Base-by-base conservation (phyloP, 2,329 filamentous ascomycete species). In the Calonectria pseudoreteaudii region DNA sequence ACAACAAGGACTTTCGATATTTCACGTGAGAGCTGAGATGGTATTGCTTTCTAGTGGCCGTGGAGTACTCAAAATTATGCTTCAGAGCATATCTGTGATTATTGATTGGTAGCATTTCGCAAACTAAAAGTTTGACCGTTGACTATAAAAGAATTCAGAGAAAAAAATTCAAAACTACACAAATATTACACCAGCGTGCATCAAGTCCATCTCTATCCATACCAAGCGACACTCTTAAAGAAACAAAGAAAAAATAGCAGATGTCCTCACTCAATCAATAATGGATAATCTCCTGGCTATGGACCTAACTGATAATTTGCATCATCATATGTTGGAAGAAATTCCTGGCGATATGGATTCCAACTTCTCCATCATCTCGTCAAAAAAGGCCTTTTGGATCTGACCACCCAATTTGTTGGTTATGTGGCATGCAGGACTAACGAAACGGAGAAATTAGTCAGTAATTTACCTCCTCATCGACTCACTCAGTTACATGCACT, bases 291-390 rank as follows among this genome's bases (percentile, higher is more conserved):
- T 9, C 41, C 3, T 47, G 41, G 4, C 41, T 10, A n/a, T n/a
- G 4, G n/a, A 4, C 18, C 20, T 7, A n/a, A 8, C 18, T 3
- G 8, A 2, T 1, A 47, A 23, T 23, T 13, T 9, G 8, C n/a
- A 14, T 9, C 41, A 26, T 62, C 31, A 68, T 28, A 68, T n/a
- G 14, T 50, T 68, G 7, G 50, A 62, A 0, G 72, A 58, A 1
- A 74, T 68, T 5, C 74, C 78, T 1, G 79, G 77, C 0, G 50
- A 67, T 4, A 80, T 75, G 0, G 0, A 13, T 2, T 87, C 85
- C 11, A 86, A 60, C 18, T 81, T 81, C 5, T 72, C 77, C 4
- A 84, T 34, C 8, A 87, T 70, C 70, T 86, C 84, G 0, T 77
- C 62, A n/a, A 80, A 84, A 2, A 86, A 78, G 4, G 75, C 80